phyloP scores from a whole-genome alignment of 2,329 filamentous ascomycete species.

The Venturia nashicola region DNA sequence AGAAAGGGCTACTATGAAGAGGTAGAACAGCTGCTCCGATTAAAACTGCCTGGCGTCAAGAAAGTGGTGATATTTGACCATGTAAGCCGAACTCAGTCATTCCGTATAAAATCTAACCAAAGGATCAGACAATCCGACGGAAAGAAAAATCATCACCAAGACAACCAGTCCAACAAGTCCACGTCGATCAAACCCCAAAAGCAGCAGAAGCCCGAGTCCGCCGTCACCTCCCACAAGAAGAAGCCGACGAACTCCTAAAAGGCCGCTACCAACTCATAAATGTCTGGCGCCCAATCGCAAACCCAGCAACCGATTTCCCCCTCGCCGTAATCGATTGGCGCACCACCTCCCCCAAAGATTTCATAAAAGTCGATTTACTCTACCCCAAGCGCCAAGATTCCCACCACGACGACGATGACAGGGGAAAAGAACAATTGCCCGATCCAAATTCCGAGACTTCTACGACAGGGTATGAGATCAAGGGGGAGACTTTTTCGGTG shows the following conservation, averaged over 20 bases:
- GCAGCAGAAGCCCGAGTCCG: constrained; percentile 51
- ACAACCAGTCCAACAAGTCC: constrained; percentile 56
- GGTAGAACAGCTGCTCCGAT: constrained; percentile 44
- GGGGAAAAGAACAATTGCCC: constrained; percentile 45
- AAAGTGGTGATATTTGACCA: constrained; percentile 62
- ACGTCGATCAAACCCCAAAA: constrained; percentile 57
- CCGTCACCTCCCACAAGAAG: constrained; percentile 43
- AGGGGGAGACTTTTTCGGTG: constrained; percentile 51
- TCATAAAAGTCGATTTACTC: constrained; percentile 48
- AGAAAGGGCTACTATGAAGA: constrained; percentile 48
- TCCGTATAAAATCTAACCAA: not conserved
- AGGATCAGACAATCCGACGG: constrained; percentile 43
- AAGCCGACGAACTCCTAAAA: constrained; percentile 44
- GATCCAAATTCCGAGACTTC: constrained; percentile 33
- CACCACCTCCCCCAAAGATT: constrained; percentile 43
- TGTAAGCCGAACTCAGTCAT: constrained; percentile 5
- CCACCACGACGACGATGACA: constrained; percentile 36
- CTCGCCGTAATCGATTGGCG: constrained; percentile 57
- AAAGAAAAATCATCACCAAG: constrained; percentile 42
- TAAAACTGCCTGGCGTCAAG: constrained; percentile 42
- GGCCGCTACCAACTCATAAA: constrained; percentile 57
- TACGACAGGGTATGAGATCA: constrained; percentile 48
- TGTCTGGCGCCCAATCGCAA: constrained; percentile 56
- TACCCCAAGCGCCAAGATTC: constrained; percentile 39
- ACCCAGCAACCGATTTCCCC: constrained; percentile 53